phyloP scores from a whole-genome alignment of 2,329 filamentous ascomycete species.

The Arthrobotrys conoides region DNA sequence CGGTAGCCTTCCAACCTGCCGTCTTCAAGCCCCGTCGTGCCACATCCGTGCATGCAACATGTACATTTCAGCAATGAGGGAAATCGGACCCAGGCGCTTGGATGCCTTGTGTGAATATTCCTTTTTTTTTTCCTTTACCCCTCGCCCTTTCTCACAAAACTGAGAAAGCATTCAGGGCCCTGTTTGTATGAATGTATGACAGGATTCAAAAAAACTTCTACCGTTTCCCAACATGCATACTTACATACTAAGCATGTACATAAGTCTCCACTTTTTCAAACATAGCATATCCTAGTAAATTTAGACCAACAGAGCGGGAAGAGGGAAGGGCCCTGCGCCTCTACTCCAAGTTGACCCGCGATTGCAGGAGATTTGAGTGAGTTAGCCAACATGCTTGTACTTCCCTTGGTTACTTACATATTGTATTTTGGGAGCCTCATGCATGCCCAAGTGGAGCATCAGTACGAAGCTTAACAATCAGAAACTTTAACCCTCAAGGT shows the following conservation, averaged over 20 bases:
- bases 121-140: no score
- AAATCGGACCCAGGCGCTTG: not conserved
- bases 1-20: constrained; percentile 3
- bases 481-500: not conserved
- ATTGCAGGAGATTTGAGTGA: not conserved
- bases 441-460: not conserved
- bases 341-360: not conserved
- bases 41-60: not conserved
- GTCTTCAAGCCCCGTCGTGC: not conserved
- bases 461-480: not conserved
- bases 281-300: constrained; percentile 9
- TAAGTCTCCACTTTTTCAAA: constrained; percentile 1
- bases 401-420: not conserved
- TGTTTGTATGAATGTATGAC: not conserved
- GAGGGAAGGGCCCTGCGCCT: not conserved
- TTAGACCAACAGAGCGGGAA: not conserved
- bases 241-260: no score
- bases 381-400: not conserved
- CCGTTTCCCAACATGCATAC: constrained; percentile 12
- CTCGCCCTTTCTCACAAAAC: constrained; percentile 19
- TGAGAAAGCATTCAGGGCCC: not conserved
- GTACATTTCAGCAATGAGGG: no score
- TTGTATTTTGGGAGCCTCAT: not conserved
- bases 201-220: constrained; percentile 12
- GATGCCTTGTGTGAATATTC: not conserved